Conservation (phyloP, 148 eudicot species). For the Arbutus unedo region DNA sequence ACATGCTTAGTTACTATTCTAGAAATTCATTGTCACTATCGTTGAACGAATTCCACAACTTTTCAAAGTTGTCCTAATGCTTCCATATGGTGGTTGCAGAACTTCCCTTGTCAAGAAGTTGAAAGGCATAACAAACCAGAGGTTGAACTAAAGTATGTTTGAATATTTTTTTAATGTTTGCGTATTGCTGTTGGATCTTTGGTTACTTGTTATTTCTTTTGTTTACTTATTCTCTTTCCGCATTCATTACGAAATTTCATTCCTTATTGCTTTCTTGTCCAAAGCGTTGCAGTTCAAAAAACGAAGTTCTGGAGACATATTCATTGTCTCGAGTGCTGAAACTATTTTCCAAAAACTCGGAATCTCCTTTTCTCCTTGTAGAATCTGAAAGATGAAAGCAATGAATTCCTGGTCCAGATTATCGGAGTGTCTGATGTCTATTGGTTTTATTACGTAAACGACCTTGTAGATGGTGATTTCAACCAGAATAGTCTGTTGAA, state of each 20-base stretch:
- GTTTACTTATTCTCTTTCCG: not conserved
- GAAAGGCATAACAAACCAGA: conserved; percentile 98
- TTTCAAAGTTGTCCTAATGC: not conserved
- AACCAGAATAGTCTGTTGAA: not conserved
- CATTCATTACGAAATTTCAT: not conserved
- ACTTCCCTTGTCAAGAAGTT: conserved; percentile 99
- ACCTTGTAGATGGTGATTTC: not conserved
- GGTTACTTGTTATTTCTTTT: not conserved
- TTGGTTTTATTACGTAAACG: not conserved
- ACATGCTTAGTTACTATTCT: not conserved
- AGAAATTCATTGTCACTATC: not conserved
- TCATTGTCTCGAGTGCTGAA: not conserved
- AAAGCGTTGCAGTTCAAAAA: not conserved
- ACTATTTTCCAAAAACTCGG: not conserved
- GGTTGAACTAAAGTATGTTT: conserved; percentile 82
- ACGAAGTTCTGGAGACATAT: not conserved
- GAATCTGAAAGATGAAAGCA: not conserved
- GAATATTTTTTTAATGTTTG: not conserved
- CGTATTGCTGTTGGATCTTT: not conserved
- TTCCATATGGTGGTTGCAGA: conserved; percentile 47
- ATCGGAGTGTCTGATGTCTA: not conserved
- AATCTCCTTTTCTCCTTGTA: not conserved
- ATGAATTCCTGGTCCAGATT: not conserved
- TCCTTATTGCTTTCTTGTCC: not conserved
- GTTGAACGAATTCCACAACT: not conserved